Evolutionary conservation across 768 basidiomycete genomes (phyloP).

Genomic region (Pulveroboletus sp.): DNA sequence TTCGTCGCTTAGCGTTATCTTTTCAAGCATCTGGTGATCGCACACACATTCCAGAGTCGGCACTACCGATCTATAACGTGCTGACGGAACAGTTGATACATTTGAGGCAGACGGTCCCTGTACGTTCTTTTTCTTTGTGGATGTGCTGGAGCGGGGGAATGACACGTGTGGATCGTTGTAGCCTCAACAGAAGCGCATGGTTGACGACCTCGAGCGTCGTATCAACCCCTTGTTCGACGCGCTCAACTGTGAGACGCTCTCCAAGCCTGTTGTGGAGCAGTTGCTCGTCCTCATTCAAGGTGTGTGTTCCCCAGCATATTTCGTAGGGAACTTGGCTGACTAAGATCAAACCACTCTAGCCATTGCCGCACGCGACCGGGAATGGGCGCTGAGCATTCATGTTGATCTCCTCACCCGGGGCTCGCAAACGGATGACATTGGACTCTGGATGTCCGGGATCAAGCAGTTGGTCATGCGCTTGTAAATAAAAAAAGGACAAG

Average conservation of each 20-base stretch:
- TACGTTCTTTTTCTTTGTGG: constrained; percentile 34
- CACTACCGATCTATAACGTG: constrained; percentile 60
- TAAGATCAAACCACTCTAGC: constrained; percentile 40
- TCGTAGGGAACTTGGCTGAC: neutral
- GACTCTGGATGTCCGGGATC: constrained; percentile 81
- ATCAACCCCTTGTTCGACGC: constrained; percentile 85
- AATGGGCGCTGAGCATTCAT: constrained; percentile 76
- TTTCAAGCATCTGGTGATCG: constrained; percentile 80
- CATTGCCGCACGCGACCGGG: constrained; percentile 74
- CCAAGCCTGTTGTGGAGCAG: constrained; percentile 64
- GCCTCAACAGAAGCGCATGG: constrained; percentile 79
- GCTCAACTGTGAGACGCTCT: constrained; percentile 85
- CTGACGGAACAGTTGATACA: constrained; percentile 59
- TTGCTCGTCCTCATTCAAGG: constrained; percentile 69
- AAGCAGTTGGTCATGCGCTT: constrained; percentile 81
- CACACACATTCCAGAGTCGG: constrained; percentile 78
- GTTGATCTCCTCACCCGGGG: constrained; percentile 79
- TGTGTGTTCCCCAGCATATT: constrained; percentile 38
- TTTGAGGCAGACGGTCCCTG: constrained; percentile 72
- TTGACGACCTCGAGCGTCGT: constrained; percentile 82
- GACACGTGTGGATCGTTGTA: constrained; percentile 27
- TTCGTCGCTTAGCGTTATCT: neutral
- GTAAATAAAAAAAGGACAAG: constrained; percentile 23
- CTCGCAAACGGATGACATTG: constrained; percentile 79
- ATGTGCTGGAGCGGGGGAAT: neutral